These are phyloP conservation scores for Aurantiochytrium sp. DNA, from an alignment of 108 stramenopile genomes.

Conservation along the genomic window DNA sequence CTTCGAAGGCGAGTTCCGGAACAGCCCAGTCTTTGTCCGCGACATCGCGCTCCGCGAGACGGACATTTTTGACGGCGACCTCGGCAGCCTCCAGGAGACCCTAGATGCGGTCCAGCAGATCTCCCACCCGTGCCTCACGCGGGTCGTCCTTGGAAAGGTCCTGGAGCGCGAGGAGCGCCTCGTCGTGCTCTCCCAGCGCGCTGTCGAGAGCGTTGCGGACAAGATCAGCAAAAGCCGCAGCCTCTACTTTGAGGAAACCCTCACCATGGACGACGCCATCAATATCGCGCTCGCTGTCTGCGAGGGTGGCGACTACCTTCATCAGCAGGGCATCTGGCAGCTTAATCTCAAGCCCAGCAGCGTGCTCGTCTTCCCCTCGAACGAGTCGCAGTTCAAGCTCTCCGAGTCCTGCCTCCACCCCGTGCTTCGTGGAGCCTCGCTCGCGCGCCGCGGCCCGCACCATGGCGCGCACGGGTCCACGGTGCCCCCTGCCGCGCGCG, in stretches of 20 bases:
- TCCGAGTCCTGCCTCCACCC: conserved; percentile 8
- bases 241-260: conserved; percentile 9
- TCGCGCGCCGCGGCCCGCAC: neutral
- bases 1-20: neutral
- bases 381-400: neutral
- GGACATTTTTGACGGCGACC: neutral
- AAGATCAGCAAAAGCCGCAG: neutral
- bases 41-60: neutral
- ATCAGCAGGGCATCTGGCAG: neutral
- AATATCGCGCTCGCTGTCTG: neutral
- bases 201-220: neutral
- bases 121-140: neutral
- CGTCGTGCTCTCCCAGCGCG: neutral
- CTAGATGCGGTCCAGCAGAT: neutral
- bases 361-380: neutral
- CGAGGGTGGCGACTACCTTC: neutral
- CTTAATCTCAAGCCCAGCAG: conserved; percentile 19
- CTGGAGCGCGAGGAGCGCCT: neutral
- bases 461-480: neutral
- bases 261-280: neutral
- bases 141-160: neutral
- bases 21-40: neutral
- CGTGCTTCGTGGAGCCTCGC: neutral
- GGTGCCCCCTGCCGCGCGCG: neutral
- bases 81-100: neutral